Percentiles rank a stretch among this genome's conserved stretches.
Evolutionary conservation across 2,329 filamentous ascomycete species (phyloP).

Genomic region (Sarocladiaceae sp.): DNA sequence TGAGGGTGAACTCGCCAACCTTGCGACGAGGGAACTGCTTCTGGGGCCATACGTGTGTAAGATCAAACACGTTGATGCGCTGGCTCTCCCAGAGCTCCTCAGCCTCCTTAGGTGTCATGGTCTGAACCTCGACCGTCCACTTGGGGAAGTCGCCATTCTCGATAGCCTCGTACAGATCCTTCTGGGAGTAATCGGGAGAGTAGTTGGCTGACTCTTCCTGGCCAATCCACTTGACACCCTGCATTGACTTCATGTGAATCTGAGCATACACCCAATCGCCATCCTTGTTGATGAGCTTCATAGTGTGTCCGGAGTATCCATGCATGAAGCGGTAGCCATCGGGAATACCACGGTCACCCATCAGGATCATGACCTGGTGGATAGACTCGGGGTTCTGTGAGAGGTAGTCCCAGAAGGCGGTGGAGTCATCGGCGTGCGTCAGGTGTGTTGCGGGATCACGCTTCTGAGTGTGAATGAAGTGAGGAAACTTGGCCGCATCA

Average conservation of each 20-base stretch:
- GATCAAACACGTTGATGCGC: slow-evolving; percentile 58
- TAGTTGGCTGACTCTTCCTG: slow-evolving; percentile 42
- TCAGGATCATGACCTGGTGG: slow-evolving; percentile 56
- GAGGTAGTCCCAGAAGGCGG: slow-evolving; percentile 65
- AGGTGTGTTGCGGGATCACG: slow-evolving; percentile 66
- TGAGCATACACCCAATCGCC: slow-evolving; percentile 50
- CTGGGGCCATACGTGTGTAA: slow-evolving; percentile 68
- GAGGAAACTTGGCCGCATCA: slow-evolving; percentile 68
- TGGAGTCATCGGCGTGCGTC: slow-evolving; percentile 55
- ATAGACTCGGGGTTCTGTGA: slow-evolving; percentile 54
- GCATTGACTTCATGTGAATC: slow-evolving; percentile 48
- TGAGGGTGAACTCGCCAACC: slow-evolving; percentile 60
- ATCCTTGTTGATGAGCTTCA: slow-evolving; percentile 51
- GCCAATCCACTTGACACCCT: slow-evolving; percentile 47
- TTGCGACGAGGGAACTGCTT: slow-evolving; percentile 55
- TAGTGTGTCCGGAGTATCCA: slow-evolving; percentile 50
- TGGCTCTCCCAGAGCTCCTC: slow-evolving; percentile 38
- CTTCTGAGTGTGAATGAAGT: slow-evolving; percentile 73
- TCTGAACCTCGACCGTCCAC: slow-evolving; percentile 52
- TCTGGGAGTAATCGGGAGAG: slow-evolving; percentile 43
- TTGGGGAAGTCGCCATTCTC: slow-evolving; percentile 46
- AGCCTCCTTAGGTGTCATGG: slow-evolving; percentile 45
- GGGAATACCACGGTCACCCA: slow-evolving; percentile 53
- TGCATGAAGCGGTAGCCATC: slow-evolving; percentile 51
- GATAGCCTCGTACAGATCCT: slow-evolving; percentile 52